These are phyloP conservation scores for Rhizopogon parksii DNA, from an alignment of 1,284 basidiomycete genomes.

Conservation along the genomic window DNA sequence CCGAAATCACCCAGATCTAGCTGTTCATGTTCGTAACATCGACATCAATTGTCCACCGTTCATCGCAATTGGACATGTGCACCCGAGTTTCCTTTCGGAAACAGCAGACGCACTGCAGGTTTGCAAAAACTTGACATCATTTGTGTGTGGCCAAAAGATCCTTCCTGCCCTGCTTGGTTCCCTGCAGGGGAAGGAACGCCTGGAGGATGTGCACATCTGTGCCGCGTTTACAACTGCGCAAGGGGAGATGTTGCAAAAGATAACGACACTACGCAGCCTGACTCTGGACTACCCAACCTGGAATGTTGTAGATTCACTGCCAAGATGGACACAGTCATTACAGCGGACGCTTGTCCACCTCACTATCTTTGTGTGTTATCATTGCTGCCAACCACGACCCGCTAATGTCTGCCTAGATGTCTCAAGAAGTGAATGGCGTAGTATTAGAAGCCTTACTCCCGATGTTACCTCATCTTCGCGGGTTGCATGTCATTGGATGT, in stretches of 20 bases:
- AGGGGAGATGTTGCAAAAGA: constrained; percentile 34
- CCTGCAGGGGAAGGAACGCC: constrained; percentile 37
- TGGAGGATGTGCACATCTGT: constrained; percentile 43
- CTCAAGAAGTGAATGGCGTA: constrained; percentile 44
- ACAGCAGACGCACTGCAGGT: constrained; percentile 40
- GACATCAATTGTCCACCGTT: constrained; percentile 47
- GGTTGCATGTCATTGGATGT: constrained; percentile 56
- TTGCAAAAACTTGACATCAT: constrained; percentile 47
- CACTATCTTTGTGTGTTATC: constrained; percentile 47
- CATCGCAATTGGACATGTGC: constrained; percentile 22
- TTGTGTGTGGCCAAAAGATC: constrained; percentile 43
- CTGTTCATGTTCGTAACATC: constrained; percentile 52
- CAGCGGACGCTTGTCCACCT: constrained; percentile 42
- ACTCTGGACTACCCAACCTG: constrained; percentile 54
- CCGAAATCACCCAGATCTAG: constrained; percentile 42
- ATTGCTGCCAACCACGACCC: constrained; percentile 4
- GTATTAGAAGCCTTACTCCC: constrained; percentile 42
- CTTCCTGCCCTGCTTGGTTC: constrained; percentile 42
- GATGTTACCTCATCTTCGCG: constrained; percentile 44
- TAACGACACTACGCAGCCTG: constrained; percentile 38
- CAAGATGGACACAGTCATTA: constrained; percentile 42
- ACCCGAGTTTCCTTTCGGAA: constrained; percentile 47
- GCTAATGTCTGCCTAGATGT: constrained; percentile 36
- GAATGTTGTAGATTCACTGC: constrained; percentile 50
- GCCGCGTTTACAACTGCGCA: constrained; percentile 46